Base-by-base conservation (phyloP, 2,329 filamentous ascomycete genomes). In the Talaromyces funiculosus region DNA sequence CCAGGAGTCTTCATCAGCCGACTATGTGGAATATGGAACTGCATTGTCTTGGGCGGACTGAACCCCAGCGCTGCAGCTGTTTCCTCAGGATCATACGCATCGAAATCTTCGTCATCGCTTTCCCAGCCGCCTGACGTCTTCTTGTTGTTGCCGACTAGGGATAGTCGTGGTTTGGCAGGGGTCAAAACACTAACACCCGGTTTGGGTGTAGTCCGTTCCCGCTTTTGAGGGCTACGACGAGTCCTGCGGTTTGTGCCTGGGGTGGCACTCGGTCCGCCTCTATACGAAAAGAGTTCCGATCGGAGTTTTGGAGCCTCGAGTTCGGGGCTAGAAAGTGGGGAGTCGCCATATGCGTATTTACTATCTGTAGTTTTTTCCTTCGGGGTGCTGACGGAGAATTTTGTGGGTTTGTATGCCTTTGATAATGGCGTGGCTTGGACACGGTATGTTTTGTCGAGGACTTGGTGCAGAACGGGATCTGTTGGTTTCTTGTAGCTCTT, bases 371-470 rank as follows among this genome's bases (percentile, higher is more conserved):
- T 31, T 4, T 67, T 67, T 3, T 62, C 58, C 24, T 73, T 71
- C 1, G 72, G 74, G 0, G 61, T 62, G 0, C 20, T 75, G 35
- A 68, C 62, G 22, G 64, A 67, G 67, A 71, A 72, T 61, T 72
- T 72, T 62, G 72, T 67, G 14, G 61, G 57, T 57, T 60, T 59
- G 53, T 56, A 62, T 61, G 79, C 77, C 42, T 77, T 78, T 9
- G 86, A 88, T 66, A 94, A 87, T 0, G 94, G 94, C 9, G 94
- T 99, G 5, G 93, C 91, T 74, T 95, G 90, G 24, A 99, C 82
- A 33, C 93, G 90, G 78, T 96, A 99, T 61, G 90, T 97, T 76
- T 95, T 97, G 79, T 97, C 92, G 4, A 96, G 84, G n/a, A 97
- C 82, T 61, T 89, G 90, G 73, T 97, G 93, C 42, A 99, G 82